Conservation (phyloP, 2,329 filamentous ascomycete species). For the Aschersonia sp. region DNA sequence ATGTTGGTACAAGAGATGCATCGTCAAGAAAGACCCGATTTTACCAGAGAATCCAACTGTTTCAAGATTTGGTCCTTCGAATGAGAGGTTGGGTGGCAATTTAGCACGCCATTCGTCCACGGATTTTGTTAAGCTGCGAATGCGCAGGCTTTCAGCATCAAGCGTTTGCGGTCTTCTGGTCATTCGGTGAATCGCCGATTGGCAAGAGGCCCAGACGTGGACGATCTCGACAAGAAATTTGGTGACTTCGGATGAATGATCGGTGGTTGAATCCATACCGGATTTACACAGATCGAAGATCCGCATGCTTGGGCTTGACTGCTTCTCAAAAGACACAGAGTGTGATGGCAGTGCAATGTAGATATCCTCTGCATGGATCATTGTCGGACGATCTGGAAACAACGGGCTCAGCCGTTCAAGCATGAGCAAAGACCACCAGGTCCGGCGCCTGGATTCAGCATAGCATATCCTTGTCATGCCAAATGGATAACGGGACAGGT, state of each 20-base stretch:
- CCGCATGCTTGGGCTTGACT: slow-evolving; percentile 40
- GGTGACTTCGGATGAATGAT: slow-evolving; percentile 32
- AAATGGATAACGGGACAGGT: slow-evolving; percentile 32
- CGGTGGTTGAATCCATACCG: slow-evolving; percentile 7
- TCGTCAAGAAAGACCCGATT: slow-evolving; percentile 43
- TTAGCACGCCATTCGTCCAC: slow-evolving; percentile 43
- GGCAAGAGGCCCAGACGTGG: slow-evolving; percentile 50
- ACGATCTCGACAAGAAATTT: slow-evolving; percentile 47
- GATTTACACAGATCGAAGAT: slow-evolving; percentile 39
- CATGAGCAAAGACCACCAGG: slow-evolving; percentile 58
- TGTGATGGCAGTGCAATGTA: slow-evolving; percentile 52
- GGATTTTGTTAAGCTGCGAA: slow-evolving; percentile 32
- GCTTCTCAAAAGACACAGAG: slow-evolving; percentile 45
- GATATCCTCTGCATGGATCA: slow-evolving; percentile 48
- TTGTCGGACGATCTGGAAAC: slow-evolving; percentile 35
- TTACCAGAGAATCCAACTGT: slow-evolving; percentile 35
- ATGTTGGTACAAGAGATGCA: slow-evolving; percentile 54
- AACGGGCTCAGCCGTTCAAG: slow-evolving; percentile 53
- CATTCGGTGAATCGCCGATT: slow-evolving; percentile 37
- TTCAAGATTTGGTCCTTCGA: slow-evolving; percentile 41
- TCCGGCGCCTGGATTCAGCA: slow-evolving; percentile 52
- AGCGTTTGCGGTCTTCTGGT: slow-evolving; percentile 13
- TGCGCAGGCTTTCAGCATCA: slow-evolving; percentile 13
- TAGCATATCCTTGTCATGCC: slow-evolving; percentile 41
- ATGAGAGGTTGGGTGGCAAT: slow-evolving; percentile 39